phyloP scores from a whole-genome alignment of 78 protist species.

The Speleostelium caveatum region DNA sequence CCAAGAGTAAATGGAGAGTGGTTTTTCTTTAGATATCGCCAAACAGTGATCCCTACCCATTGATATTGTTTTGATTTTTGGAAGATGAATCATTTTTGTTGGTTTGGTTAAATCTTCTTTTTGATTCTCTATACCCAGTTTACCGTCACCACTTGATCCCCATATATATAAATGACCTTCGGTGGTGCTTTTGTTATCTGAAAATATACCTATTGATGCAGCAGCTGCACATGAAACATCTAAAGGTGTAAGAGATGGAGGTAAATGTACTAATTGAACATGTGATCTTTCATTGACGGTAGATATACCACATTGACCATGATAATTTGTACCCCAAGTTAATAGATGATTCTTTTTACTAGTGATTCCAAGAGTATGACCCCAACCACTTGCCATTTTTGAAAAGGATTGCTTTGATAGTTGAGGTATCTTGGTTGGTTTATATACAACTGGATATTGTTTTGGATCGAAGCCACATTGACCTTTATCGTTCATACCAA shows the following conservation, averaged over 20 bases:
- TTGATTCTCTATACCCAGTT: slow-evolving; percentile 21
- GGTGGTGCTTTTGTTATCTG: not conserved
- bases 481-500: slow-evolving; percentile 64
- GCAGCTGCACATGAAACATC: slow-evolving; percentile 49
- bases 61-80: not conserved
- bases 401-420: not conserved
- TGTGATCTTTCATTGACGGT: not conserved
- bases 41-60: slow-evolving; percentile 66
- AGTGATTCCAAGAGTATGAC: slow-evolving; percentile 23
- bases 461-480: slow-evolving; percentile 13
- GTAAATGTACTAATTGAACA: not conserved
- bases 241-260: not conserved
- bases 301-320: slow-evolving; percentile 57
- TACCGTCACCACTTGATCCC: slow-evolving; percentile 75
- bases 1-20: slow-evolving; percentile 12
- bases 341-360: not conserved
- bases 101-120: slow-evolving; percentile 21
- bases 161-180: slow-evolving; percentile 16
- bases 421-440: not conserved
- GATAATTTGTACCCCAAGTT: slow-evolving; percentile 63
- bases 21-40: not conserved
- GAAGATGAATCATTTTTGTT: not conserved
- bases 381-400: slow-evolving; percentile 53
- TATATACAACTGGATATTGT: not conserved
- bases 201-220: slow-evolving; percentile 12